Base-by-base conservation (phyloP, 805 yeast species). In the Nakazawaea peltata region DNA sequence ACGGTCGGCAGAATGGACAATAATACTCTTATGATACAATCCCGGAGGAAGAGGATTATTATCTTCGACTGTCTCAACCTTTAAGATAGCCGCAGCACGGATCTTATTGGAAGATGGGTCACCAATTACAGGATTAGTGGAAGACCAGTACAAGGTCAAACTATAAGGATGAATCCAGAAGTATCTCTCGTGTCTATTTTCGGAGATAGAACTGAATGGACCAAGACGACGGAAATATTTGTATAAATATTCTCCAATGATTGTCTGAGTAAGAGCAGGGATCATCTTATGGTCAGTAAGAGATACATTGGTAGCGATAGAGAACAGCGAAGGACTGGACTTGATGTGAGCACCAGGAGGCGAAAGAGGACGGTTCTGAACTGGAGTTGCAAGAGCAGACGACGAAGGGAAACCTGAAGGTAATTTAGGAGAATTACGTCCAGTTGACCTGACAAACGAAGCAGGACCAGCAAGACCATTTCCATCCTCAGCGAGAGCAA, bases 101-200 rank as follows among this genome's bases (percentile, higher is more conserved):
- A 94, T 81, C 48, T 71, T 77, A 22, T 71, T 74, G 2, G 69
- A 69, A 1, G 78, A 61, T 8, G 86, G 82, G 45, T 81, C 79
- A 3, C 75, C 70, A 32, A 81, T 53, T 0, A 80, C 81, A 1
- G 97, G 97, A 49, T 83, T 84, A 10, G 77, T 67, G 4, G 72
- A 68, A 3, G 90, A 79, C 98, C 98, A 90, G 56, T 85, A 87
- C 31, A 90, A 64, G 0, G 95, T 85, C 63, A 86, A 61, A 7
- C 92, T 81, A 56, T 88, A 88, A 3, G 98, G 97, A 57, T 90
- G 95, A 30, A 92, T 74, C 97, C 97, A 92, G 69, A 90, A 90
- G 61, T 75, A 90, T 44, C 97, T 71, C 51, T 82, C 92, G 51
- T 90, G 98, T 41, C 96, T 72, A 28, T 73, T 71, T 33, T 86